Base-by-base conservation (phyloP, 1,284 basidiomycete genomes). In the Golubevia pallescens region DNA sequence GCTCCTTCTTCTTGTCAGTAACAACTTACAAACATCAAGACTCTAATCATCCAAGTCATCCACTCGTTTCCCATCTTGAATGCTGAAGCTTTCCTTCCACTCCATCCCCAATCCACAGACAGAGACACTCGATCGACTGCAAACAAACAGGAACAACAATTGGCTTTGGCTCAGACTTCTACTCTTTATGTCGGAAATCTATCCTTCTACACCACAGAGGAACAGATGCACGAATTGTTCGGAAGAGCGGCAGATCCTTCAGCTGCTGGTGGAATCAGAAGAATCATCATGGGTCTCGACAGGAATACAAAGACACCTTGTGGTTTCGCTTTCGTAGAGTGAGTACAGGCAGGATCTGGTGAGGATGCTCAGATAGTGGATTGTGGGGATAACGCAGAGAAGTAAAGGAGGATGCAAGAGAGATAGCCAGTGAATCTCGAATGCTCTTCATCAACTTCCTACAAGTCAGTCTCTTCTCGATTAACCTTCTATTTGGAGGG, bases 281-380 rank as follows among this genome's bases (percentile, higher is more conserved):
- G 82, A 16, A 84, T 85, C 73, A 85, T 85, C 68, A 84, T 85
- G 82, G 82, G 82, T 13, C 64, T 85, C 10, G 82, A 85, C 60
- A 69, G 82, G 3, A 80, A 82, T 51, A 69, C 69, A 10, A 85
- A 85, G 67, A 85, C 82, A 1, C 82, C 82, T 5, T 85, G 82
- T 62, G 82, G 82, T 0, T 85, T 85, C 61, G 81, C 81, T 0
- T 85, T 85, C 61, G 82, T 85, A 48, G 82, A 85, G 70, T 79
- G 67, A 63, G 76, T 77, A 38, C 14, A 21, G 14, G n/a, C n/a
- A n/a, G n/a, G n/a, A 53, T 53, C 51, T 16, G 51, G 16, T 23
- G 19, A 23, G 19, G 19, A 19, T 54, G 19, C 19, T 23, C 21
- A 54, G 53, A 54, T 54, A 54, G 51, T 16, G 51, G 16, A 53